A percentile compares a stretch with the other conserved stretches of the same genome.
phyloP scores from a whole-genome alignment of 768 basidiomycete genomes.

The Gymnopilus junonius region DNA sequence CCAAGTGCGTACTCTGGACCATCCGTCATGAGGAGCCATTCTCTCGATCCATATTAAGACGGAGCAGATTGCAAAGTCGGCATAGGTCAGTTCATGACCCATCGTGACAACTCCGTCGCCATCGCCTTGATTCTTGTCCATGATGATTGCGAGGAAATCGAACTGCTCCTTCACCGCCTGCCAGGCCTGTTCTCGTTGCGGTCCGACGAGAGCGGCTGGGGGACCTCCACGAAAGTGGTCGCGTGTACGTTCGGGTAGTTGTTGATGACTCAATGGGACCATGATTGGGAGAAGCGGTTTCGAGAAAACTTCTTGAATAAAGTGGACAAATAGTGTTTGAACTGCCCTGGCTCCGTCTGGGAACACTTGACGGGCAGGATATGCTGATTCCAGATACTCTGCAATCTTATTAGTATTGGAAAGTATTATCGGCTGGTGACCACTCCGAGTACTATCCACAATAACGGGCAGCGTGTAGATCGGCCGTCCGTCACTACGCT shows the following conservation, averaged over 20 bases:
- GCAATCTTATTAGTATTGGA: conserved; percentile 67
- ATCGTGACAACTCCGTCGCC: conserved; percentile 67
- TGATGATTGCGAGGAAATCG: conserved; percentile 60
- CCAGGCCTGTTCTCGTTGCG: conserved; percentile 70
- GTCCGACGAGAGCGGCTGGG: conserved; percentile 31
- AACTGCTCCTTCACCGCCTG: conserved; percentile 67
- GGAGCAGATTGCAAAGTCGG: conserved; percentile 75
- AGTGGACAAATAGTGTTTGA: conserved; percentile 72
- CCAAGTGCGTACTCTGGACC: conserved; percentile 71
- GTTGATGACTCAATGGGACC: conserved; percentile 68
- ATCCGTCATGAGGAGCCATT: conserved; percentile 75
- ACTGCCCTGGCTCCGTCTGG: conserved; percentile 73
- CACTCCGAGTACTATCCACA: conserved; percentile 56
- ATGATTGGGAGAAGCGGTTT: conserved; percentile 73
- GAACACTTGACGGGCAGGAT: conserved; percentile 71
- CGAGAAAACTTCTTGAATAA: conserved; percentile 65
- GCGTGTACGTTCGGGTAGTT: conserved; percentile 59
- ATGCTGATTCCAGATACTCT: conserved; percentile 71
- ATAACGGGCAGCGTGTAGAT: conserved; percentile 75
- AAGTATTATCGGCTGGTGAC: conserved; percentile 51
- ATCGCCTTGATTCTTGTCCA: conserved; percentile 71
- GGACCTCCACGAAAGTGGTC: conserved; percentile 45
- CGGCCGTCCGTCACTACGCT: conserved; percentile 58
- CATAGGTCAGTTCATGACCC: conserved; percentile 70
- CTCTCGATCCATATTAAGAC: conserved; percentile 76